Conservation (phyloP, 306 rosid genomes). For the Lotus japonicus region DNA sequence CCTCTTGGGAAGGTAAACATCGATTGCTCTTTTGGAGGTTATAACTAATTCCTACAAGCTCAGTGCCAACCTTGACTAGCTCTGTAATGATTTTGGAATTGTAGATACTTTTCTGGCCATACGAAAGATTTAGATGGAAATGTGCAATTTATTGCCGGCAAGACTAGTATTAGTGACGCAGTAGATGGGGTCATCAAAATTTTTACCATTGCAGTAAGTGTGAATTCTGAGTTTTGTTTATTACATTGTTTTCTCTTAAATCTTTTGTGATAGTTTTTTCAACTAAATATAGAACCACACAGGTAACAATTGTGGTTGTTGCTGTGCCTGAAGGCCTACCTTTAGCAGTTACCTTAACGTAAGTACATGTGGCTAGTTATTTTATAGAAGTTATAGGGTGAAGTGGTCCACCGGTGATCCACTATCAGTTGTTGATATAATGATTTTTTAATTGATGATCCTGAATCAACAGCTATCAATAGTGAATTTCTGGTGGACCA, state of each 20-base stretch:
- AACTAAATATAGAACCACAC: slow-evolving; percentile 36
- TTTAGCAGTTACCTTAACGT: slow-evolving; percentile 97
- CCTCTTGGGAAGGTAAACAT: slow-evolving; percentile 72
- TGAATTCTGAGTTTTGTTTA: slow-evolving; percentile 5
- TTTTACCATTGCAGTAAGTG: slow-evolving; percentile 91
- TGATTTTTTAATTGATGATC: too few relatives aligned
- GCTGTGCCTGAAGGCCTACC: slow-evolving; percentile 99
- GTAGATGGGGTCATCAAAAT: slow-evolving; percentile 65
- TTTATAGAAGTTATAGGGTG: too few relatives aligned
- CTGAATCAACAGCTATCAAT: too few relatives aligned
- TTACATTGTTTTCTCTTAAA: background rate
- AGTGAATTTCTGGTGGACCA: too few relatives aligned
- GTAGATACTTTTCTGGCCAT: slow-evolving; percentile 76
- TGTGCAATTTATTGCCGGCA: slow-evolving; percentile 39
- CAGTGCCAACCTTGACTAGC: slow-evolving; percentile 21
- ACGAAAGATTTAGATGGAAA: slow-evolving; percentile 46
- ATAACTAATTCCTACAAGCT: background rate
- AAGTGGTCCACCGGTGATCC: too few relatives aligned
- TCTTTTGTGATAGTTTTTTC: slow-evolving; percentile 9
- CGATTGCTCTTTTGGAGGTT: background rate
- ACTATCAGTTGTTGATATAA: too few relatives aligned
- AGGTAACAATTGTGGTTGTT: slow-evolving; percentile 99
- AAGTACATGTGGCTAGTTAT: slow-evolving; percentile 28
- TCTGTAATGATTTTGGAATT: slow-evolving; percentile 22
- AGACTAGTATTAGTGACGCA: slow-evolving; percentile 45